Base-by-base conservation (phyloP, 1,139 yeast species). In the Pichia sp. region DNA sequence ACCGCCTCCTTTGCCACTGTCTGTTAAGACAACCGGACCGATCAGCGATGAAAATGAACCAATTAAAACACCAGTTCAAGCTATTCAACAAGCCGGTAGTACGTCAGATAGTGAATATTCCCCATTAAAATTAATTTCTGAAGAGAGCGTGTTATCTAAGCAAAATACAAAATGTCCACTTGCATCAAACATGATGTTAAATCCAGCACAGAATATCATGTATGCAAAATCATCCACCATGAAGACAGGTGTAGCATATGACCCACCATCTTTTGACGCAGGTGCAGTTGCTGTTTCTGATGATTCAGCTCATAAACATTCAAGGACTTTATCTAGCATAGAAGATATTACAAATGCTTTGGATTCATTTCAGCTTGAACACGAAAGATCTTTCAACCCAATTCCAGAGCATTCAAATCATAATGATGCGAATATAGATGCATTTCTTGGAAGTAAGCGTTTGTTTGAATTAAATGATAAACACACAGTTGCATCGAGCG, bases 241-340 rank as follows among this genome's bases (percentile, higher is more conserved):
- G 4, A 34, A 32, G 4, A 9, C 36, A 9, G 36, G 48, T 15
- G 12, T 34, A 1, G 43, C 32, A 13, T 49, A 46, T 40, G 45
- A 49, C 12, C 47, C 49, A 12, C 52, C 52, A 8, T 22, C 23
- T 1, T 36, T 39, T 3, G 15, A 9, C 3, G 20, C 29, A 18
- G 11, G 2, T 6, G 22, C 22, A n/a, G n/a, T n/a, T n/a, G n/a
- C n/a, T n/a, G n/a, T n/a, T n/a, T n/a, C n/a, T 11, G 15, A 15
- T 9, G 36, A 32, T 18, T 16, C 22, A 7, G 7, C 20, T 9
- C 55, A 53, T 43, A 46, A 48, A 27, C 56, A 53, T 41, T 48
- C 55, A 22, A 50, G 53, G 32, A 53, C 55, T 3, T 42, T 53
- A 15, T 53, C 56, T 12, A 53, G 56, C 45, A 49, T 53, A n/a